Evolutionary conservation across 805 yeast genomes (phyloP), one percentile per base, ranked within the genome.

Genomic region (Candida vaughaniae): DNA sequence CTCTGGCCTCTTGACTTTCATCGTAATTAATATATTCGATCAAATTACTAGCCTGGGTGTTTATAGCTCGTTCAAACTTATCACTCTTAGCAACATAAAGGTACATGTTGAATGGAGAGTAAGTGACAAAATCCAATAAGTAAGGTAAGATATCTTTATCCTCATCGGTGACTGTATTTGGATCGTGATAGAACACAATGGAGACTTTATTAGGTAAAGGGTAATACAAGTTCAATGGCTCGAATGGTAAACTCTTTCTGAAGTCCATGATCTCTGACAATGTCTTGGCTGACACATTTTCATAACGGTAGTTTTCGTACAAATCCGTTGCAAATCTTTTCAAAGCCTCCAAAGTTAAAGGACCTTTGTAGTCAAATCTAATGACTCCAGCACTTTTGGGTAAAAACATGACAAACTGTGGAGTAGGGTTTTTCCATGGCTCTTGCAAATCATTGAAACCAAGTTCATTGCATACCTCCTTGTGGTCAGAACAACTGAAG

Each of bases 131-230:
- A 37, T 81, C 84, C 29, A 81, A 56, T 29, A 85, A 48, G 46
- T 80, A 73, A 5, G 82, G 79, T 40, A 85, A 61, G 4, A 83
- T 57, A 19, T 73, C 73, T 45, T 71, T 73, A 56, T 85, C 93
- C 52, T 85, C 93, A 2, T 66, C 68, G 1, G 78, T 66, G 4
- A 63, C 62, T 0, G 77, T 63, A 14, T 71, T 68, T n/a, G 59
- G 58, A 39, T 79, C 81, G 50, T 70, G 76, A 31, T 67, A 60
- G 45, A 73, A 80, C 4, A 82, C 69, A 44, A 82, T 74, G 0
- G 79, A 67, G 3, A 80, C 60, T 41, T 58, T 59, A 47, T 60
- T 60, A 25, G 68, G 42, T 38, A 66, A 50, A 55, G 51, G 81
- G 61, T 69, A 55, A 45, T 50, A 53, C 19, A 44, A 40, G 17